A percentile compares a stretch with the other conserved stretches of the same genome.
phyloP scores from a whole-genome alignment of 176 grass and related monocot species.

The Carex littledalei region DNA sequence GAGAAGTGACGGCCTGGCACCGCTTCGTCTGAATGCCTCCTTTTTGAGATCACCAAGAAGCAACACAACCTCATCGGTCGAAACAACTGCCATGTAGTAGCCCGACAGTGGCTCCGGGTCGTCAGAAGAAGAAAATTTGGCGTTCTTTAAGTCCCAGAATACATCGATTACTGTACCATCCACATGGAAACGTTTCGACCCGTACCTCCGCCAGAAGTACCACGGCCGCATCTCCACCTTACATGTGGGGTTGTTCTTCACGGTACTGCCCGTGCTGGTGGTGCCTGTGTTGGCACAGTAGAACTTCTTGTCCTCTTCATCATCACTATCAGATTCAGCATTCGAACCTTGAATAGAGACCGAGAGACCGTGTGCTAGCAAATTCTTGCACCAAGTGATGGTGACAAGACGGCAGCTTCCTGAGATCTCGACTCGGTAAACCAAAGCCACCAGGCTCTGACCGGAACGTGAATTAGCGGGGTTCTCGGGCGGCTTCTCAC shows the following conservation, averaged over 20 bases:
- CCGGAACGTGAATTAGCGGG: constrained; percentile 11
- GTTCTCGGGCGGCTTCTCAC: constrained; percentile 44
- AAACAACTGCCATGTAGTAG: constrained; percentile 75
- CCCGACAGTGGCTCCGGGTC: constrained; percentile 62
- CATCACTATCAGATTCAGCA: constrained; percentile 12
- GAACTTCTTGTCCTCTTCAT: constrained; percentile 38
- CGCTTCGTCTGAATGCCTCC: constrained; percentile 60
- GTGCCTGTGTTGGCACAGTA: constrained; percentile 4
- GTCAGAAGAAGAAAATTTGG: constrained; percentile 44
- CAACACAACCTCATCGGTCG: constrained; percentile 50
- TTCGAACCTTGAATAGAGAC: constrained; percentile 58
- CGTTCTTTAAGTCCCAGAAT: constrained; percentile 71
- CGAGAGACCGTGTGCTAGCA: constrained; percentile 67
- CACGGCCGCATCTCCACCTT: constrained; percentile 92
- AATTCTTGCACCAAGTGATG: constrained; percentile 77
- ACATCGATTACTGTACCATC: constrained; percentile 55
- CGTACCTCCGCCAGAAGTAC: constrained; percentile 86
- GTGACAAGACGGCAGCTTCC: constrained; percentile 56
- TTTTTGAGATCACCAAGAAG: constrained; percentile 81
- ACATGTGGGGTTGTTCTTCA: constrained; percentile 37
- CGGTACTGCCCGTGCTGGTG: neutral
- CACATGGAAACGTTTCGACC: constrained; percentile 60
- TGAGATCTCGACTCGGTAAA: constrained; percentile 55
- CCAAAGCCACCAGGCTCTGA: constrained; percentile 43
- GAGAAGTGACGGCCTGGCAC: constrained; percentile 41